phyloP scores from a whole-genome alignment of 225 moss, liverwort and hornwort genomes.

The Neckera pumila region DNA sequence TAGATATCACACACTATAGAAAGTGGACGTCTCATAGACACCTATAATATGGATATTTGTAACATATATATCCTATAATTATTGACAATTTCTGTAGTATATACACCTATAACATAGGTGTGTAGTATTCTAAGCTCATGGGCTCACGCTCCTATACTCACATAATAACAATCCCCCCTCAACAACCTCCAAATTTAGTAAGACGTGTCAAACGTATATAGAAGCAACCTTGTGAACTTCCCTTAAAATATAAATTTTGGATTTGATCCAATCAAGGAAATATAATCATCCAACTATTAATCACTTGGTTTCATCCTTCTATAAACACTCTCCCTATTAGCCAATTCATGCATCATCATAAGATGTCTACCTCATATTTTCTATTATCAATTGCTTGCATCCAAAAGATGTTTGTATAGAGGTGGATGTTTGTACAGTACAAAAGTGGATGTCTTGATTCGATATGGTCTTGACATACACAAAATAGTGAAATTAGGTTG shows the following conservation, averaged over 20 bases:
- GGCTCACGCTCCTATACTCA: no score
- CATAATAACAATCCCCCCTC: no score
- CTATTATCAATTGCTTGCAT: neutral
- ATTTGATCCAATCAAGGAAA: neutral
- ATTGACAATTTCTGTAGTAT: no score
- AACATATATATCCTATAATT: no score
- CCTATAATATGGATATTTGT: no score
- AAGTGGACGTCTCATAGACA: no score
- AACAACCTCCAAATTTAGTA: neutral
- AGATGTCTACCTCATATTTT: neutral
- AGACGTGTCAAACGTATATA: neutral
- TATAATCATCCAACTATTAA: neutral
- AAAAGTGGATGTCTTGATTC: rapidly evolving
- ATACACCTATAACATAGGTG: no score
- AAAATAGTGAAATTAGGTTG: no score
- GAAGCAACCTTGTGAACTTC: neutral
- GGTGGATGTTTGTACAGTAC: no score
- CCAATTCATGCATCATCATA: neutral
- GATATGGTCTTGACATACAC: neutral
- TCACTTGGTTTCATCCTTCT: neutral
- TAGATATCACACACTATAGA: no score
- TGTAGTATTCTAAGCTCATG: no score
- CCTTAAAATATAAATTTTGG: neutral
- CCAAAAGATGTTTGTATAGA: neutral
- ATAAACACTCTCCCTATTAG: neutral